Base-by-base conservation (phyloP, 139 green algal species). In the Tetradesmus lagerheimii region DNA sequence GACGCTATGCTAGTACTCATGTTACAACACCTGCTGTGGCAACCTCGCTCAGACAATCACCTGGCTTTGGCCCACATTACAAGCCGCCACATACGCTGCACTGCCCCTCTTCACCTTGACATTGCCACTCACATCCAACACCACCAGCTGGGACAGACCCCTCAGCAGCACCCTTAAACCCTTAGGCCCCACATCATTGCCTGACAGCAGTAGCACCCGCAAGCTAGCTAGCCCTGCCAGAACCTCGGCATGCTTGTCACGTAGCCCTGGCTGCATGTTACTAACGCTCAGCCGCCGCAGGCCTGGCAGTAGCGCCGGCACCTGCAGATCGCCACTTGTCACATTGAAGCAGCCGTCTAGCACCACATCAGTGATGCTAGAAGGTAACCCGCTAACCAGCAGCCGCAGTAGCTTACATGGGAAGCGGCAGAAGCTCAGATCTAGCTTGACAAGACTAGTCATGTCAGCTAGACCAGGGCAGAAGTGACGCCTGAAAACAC, bases 171-270 rank as follows among this genome's bases (percentile, higher is more conserved):
- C 25, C 6, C 20, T 41, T 0, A 84, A 8, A 8, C 78, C 78
- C 23, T 84, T 62, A 4, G 39, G 39, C 27, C 78, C 41, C 9
- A 84, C 0, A 20, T 62, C 39, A 62, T 62, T 84, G 0, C 39
- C 78, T 2, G 27, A 34, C 78, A 84, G 39, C 38, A 35, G 27
- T 41, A 84, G 78, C 39, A 31, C 9, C 3, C 23, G 2, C 41
- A 84, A 25, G 25, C 39, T 11, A 57, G 39, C 27, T 16, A 35
- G 8, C 8, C 78, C 25, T 2, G 39, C 20, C 39, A 84, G 78
- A 23, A 84, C 39, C 29, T 20, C 39, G 3, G 27, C 38, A 35
- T 84, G 78, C 78, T 84, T 84, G 78, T 84, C 78, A 29, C 78
- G 39, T 0, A 84, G 25, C 27, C 29, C 31, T 5, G 71, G 71